These are phyloP conservation scores for Globisporangium ultimum DNA, from an alignment of 352 stramenopile species.

Conservation along the genomic window DNA sequence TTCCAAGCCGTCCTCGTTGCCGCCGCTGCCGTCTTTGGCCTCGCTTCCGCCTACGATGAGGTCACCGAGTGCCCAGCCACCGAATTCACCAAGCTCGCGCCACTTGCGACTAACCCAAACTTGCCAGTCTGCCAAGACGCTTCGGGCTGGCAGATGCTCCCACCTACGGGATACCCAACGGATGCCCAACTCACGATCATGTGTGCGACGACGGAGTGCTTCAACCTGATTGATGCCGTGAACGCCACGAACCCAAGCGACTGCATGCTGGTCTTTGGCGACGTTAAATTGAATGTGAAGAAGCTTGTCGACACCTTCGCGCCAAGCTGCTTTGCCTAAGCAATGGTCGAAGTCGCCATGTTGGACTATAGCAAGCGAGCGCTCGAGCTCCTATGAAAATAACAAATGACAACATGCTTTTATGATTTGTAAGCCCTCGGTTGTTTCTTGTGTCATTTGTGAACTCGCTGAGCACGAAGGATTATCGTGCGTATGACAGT, in stretches of 20 bases:
- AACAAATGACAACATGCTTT: too few species aligned
- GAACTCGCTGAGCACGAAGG: too few species aligned
- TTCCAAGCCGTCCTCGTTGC: not conserved
- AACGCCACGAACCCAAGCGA: slow-evolving; percentile 15
- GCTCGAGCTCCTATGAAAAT: too few species aligned
- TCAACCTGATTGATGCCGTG: slow-evolving; percentile 17
- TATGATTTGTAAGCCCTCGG: too few species aligned
- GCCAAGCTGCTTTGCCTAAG: slow-evolving; percentile 14
- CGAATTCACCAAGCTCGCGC: slow-evolving; percentile 1
- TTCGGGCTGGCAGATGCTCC: slow-evolving; percentile 27
- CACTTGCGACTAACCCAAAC: too few species aligned
- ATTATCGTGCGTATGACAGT: too few species aligned
- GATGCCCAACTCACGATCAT: slow-evolving; percentile 16
- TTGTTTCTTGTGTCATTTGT: too few species aligned
- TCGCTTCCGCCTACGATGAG: slow-evolving; percentile 1
- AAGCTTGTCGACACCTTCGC: slow-evolving; percentile 25
- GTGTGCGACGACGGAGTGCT: slow-evolving; percentile 20
- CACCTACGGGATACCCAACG: slow-evolving; percentile 19
- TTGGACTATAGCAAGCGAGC: too few species aligned
- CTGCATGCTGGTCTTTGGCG: slow-evolving; percentile 23
- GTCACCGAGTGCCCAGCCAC: not conserved
- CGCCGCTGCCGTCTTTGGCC: not conserved
- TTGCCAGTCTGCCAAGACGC: slow-evolving; percentile 16
- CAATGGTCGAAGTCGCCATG: too few species aligned
- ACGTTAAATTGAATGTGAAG: slow-evolving; percentile 24